Base-by-base conservation (phyloP, 2,329 filamentous ascomycete genomes). In the Neonectria faginata region DNA sequence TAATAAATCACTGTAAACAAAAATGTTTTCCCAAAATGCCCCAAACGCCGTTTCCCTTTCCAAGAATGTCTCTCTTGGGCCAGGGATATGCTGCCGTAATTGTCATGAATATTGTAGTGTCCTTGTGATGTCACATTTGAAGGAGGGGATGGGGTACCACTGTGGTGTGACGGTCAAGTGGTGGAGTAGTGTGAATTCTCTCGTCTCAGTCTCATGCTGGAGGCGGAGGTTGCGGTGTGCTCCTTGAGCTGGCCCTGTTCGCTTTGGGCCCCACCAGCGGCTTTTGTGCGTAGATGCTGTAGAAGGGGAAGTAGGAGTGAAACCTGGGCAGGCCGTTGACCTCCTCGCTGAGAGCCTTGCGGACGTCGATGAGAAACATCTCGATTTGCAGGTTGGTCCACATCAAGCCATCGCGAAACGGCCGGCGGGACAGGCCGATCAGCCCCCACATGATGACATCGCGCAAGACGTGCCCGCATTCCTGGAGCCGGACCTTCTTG, bases 381-480 rank as follows among this genome's bases (percentile, higher is more conserved):
- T 83, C 79, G 33, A 81, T 80, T 67, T 83, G 79, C 16, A 80
- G 60, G 27, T 68, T 50, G 0, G 80, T 82, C 81, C 81, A 83
- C 5, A 73, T 67, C 2, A 83, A 73, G 0, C 80, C 80, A 14
- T 79, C 76, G 9, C 77, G 77, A 54, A 83, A 77, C 1, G 81
- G 79, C 25, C 76, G 73, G 48, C 78, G 74, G 9, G 79, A 71
- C 9, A 83, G 66, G 2, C 81, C 81, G 29, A 78, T 71, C 27
- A 83, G 74, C 2, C 80, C 80, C 72, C 78, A 77, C 69, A 80
- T 75, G 57, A 81, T 73, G 4, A 79, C 79, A 27, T 83, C 82
- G 36, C 82, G 76, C 63, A 85, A 70, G 25, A 85, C 78, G 33
- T 82, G 75, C 2, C 84, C 84, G 66, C 81, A 84, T 39, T 82